Percentiles rank a stretch among this genome's conserved stretches.
Conservation (phyloP, 2,329 filamentous ascomycete species). For the Fusarium sp. region DNA sequence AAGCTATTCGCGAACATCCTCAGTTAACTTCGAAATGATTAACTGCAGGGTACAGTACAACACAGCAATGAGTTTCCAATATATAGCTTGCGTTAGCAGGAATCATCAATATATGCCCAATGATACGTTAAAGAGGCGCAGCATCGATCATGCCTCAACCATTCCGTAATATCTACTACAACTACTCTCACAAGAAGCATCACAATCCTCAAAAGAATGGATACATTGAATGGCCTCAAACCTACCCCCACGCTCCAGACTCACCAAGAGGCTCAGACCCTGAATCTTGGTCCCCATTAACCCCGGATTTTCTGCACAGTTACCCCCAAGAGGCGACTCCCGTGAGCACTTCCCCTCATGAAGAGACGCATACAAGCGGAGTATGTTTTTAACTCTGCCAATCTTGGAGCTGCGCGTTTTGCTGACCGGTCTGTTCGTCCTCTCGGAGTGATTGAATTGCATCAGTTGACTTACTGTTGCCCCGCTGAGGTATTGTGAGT, state of each 20-base stretch:
- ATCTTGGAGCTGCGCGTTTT: constrained; percentile 30
- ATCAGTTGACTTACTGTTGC: constrained; percentile 31
- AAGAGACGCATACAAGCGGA: constrained; percentile 38
- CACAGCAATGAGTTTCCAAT: not conserved
- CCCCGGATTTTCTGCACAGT: constrained; percentile 43
- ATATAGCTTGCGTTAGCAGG: not conserved
- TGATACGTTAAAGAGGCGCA: constrained; percentile 34
- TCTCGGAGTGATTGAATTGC: constrained; percentile 22
- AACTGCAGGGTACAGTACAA: not conserved
- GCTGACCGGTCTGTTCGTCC: constrained; percentile 33
- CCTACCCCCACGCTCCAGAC: constrained; percentile 38
- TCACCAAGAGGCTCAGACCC: constrained; percentile 20
- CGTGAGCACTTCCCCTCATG: constrained; percentile 31
- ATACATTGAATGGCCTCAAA: constrained; percentile 20
- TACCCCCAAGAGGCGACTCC: constrained; percentile 28
- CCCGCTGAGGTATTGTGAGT: constrained; percentile 22
- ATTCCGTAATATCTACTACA: constrained; percentile 14
- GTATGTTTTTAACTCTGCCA: constrained; percentile 28
- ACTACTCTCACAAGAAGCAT: constrained; percentile 5
- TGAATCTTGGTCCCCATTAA: constrained; percentile 31
- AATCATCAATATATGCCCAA: not conserved
- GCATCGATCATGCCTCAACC: constrained; percentile 15
- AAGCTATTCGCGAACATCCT: not conserved
- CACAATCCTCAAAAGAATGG: not conserved
- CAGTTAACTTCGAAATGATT: not conserved